Conservation (phyloP, 2,329 filamentous ascomycete genomes). For the Akanthomyces uredinophilus region DNA sequence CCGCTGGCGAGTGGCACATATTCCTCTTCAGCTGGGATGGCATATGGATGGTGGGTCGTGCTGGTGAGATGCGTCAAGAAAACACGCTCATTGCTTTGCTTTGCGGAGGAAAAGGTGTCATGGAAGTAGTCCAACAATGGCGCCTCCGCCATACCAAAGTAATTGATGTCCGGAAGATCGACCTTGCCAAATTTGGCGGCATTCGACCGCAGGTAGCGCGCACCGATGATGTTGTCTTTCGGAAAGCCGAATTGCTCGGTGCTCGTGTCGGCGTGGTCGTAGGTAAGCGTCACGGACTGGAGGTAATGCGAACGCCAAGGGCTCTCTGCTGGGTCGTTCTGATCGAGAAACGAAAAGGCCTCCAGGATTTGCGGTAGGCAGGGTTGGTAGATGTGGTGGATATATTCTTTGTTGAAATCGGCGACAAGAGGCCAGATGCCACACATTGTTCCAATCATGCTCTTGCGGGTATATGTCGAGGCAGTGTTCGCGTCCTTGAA, state of each 20-base stretch:
- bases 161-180: conserved; percentile 28
- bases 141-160: conserved; percentile 29
- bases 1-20: conserved; percentile 25
- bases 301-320: conserved; percentile 30
- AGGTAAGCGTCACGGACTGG: conserved; percentile 29
- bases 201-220: conserved; percentile 25
- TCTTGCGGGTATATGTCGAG: conserved; percentile 40
- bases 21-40: conserved; percentile 23
- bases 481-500: conserved; percentile 37
- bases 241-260: conserved; percentile 30
- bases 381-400: conserved; percentile 39
- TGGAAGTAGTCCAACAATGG: conserved; percentile 28
- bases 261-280: conserved; percentile 30
- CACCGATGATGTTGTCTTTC: conserved; percentile 22
- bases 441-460: conserved; percentile 36
- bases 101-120: conserved; percentile 27
- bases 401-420: conserved; percentile 38
- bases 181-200: conserved; percentile 26
- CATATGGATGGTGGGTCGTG: conserved; percentile 31
- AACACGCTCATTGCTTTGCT: conserved; percentile 25
- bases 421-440: conserved; percentile 36
- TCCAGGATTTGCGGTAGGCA: conserved; percentile 35
- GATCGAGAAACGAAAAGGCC: conserved; percentile 16
- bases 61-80: conserved; percentile 33
- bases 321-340: conserved; percentile 18